phyloP scores from a whole-genome alignment of 75 land plant species.

The Selaginella moellendorffii region DNA sequence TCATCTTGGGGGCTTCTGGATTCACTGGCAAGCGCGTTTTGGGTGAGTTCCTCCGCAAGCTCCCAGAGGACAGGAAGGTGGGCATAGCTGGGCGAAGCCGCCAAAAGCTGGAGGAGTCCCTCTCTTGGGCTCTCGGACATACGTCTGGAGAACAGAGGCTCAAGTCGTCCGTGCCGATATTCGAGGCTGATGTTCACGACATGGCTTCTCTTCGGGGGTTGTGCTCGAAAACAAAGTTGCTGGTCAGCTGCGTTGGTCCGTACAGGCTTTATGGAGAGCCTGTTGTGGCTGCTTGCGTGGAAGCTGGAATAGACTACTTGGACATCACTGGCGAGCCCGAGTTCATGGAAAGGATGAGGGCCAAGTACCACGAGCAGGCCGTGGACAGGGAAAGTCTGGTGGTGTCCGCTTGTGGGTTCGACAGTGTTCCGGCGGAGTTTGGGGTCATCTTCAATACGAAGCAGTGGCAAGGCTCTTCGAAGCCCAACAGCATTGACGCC shows the following conservation, averaged over 20 bases:
- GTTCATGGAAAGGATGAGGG: constrained; percentile 91
- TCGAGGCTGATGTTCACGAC: constrained; percentile 42
- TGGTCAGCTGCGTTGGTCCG: constrained; percentile 80
- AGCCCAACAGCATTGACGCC: constrained; percentile 54
- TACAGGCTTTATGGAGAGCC: constrained; percentile 68
- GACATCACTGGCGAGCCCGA: constrained; percentile 92
- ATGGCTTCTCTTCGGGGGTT: constrained; percentile 21
- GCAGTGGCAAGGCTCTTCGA: constrained; percentile 40
- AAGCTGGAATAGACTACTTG: constrained; percentile 66
- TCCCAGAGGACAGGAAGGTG: constrained; percentile 25
- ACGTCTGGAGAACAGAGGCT: constrained; percentile 24
- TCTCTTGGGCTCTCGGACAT: constrained; percentile 39
- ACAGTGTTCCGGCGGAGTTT: constrained; percentile 80
- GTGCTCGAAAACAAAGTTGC: constrained; percentile 24
- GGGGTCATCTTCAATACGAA: constrained; percentile 57
- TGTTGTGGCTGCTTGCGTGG: constrained; percentile 75
- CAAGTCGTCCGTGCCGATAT: constrained; percentile 34
- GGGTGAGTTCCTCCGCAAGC: constrained; percentile 51
- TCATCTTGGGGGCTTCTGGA: constrained; percentile 84
- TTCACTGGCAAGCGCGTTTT: constrained; percentile 89
- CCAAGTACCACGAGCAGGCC: constrained; percentile 41
- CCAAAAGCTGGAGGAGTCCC: constrained; percentile 34
- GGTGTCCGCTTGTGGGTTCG: constrained; percentile 86
- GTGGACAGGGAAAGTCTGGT: constrained; percentile 42
- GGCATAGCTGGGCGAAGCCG: constrained; percentile 72